Percentiles rank a stretch among this genome's conserved stretches.
These are phyloP conservation scores for Nemania sp. DNA, from an alignment of 2,329 filamentous ascomycete genomes.

Conservation along the genomic window DNA sequence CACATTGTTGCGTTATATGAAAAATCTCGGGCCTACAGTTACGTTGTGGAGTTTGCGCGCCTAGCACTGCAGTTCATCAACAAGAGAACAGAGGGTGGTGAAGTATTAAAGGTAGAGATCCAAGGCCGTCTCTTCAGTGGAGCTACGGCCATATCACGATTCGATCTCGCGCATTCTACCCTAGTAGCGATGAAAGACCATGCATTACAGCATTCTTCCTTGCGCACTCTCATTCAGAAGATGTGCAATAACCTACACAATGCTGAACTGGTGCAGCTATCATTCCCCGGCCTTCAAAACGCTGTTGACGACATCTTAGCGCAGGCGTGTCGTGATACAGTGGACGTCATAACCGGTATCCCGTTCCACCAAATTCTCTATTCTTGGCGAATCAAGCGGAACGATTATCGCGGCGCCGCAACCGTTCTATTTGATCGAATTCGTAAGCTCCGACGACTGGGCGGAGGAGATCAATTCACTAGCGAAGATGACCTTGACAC, in stretches of 20 bases:
- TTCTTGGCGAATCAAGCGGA: constrained; percentile 81
- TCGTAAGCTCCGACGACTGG: constrained; percentile 61
- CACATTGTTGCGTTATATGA: constrained; percentile 86
- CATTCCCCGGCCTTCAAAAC: constrained; percentile 76
- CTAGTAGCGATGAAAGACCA: constrained; percentile 73
- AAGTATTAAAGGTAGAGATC: constrained; percentile 66
- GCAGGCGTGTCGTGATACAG: constrained; percentile 69
- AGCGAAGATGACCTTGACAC: constrained; percentile 64
- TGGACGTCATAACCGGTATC: constrained; percentile 65
- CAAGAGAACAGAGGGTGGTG: constrained; percentile 38
- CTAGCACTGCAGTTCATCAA: constrained; percentile 69
- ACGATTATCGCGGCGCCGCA: constrained; percentile 82
- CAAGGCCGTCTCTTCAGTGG: constrained; percentile 83
- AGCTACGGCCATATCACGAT: constrained; percentile 76
- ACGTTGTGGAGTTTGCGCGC: constrained; percentile 81
- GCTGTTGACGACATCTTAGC: constrained; percentile 79
- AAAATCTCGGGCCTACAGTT: constrained; percentile 72
- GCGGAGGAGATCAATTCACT: constrained; percentile 59
- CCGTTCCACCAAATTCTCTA: constrained; percentile 91
- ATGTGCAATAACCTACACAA: constrained; percentile 71
- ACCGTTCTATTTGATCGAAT: constrained; percentile 65
- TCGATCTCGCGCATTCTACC: constrained; percentile 79
- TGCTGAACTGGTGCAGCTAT: constrained; percentile 71
- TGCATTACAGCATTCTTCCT: constrained; percentile 70
- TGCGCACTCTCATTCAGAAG: constrained; percentile 69